Base-by-base conservation (phyloP, 257 asterid genomes). In the Asclepias syriaca region DNA sequence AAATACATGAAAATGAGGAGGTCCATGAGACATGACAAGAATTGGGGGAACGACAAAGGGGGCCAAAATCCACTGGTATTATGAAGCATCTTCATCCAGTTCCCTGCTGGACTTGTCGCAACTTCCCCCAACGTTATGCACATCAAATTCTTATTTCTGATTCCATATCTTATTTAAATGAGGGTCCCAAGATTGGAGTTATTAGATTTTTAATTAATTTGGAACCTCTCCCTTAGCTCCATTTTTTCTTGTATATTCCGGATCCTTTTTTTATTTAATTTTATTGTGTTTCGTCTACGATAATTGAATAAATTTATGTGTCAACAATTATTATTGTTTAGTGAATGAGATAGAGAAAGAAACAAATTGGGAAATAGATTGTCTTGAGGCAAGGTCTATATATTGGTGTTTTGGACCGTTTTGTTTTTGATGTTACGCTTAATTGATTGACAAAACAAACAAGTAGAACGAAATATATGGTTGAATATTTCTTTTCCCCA, bases 41-140 rank as follows among this genome's bases (percentile, higher is more conserved):
- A 24, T 24, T 5, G 7, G 46, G 1, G 32, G 37, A 22, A 70
- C 1, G 57, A 71, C 58, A 59, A 63, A 45, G 49, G 37, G 68
- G 50, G 32, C 51, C 58, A 32, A 40, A 71, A 24, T 49, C 21
- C 59, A 71, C 32, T 59, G 53, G 19, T 49, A 46, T 43, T 16
- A 59, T 65, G 8, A 65, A 22, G 37, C 34, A 43, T 61, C 21
- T 61, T 15, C 45, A 61, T 15, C 63, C 64, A 49, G 48, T 53
- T 32, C 3, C 50, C 16, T 34, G 51, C 63, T 68, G 58, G 21
- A 39, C 40, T 39, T 39, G 66, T 70, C 74, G 51, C 73, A 69
- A 68, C 32, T 69, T 59, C 63, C 16, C 16, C 61, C 65, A 10
- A 55, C 19, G 37, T n/a, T 21, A 43, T 39, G 43, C 43, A 0